Base-by-base conservation (phyloP, 495 filamentous ascomycete genomes). In the Podospora fimiseda region DNA sequence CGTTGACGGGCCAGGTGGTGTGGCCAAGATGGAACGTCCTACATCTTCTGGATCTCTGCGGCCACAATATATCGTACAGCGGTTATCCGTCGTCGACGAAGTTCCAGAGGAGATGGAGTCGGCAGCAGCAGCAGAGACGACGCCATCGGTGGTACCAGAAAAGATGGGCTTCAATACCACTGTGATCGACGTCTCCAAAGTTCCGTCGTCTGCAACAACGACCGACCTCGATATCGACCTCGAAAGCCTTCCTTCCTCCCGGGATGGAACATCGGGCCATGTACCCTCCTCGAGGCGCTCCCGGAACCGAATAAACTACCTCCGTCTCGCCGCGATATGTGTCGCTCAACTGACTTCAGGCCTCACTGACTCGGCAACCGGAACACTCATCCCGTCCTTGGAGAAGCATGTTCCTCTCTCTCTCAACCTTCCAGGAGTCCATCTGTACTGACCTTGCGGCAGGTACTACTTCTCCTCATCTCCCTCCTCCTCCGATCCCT, bases 351-450 rank as follows among this genome's bases (percentile, higher is more conserved):
- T 79, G 76, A 52, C 13, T 2, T 20, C 22, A 7, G 83, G 83
- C 0, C 60, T 87, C 50, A 80, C 74, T 46, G 84, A 87, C 63
- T 74, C 77, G 18, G 83, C 84, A 1, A 78, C 85, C 2, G 88
- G 87, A 59, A 84, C 86, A 24, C 59, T 91, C 41, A 83, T 91
- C 58, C 87, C 87, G 1, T 85, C 86, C 55, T 84, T 92, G 58
- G 74, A 79, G 57, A 67, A 60, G 74, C 76, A 64, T 54, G 68
- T 57, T 23, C 38, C 20, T 13, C 41, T 27, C 8, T 20, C 16
- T 43, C 46, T 37, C 23, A 19, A 46, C 16, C 51, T 43, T 36
- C n/a, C 9, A n/a, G n/a, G n/a, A n/a, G n/a, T n/a, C n/a, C n/a
- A n/a, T n/a, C n/a, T n/a, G n/a, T n/a, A n/a, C n/a, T n/a, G n/a